These are phyloP conservation scores for Myxozyma neotropica DNA, from an alignment of 805 yeast genomes.

Conservation along the genomic window DNA sequence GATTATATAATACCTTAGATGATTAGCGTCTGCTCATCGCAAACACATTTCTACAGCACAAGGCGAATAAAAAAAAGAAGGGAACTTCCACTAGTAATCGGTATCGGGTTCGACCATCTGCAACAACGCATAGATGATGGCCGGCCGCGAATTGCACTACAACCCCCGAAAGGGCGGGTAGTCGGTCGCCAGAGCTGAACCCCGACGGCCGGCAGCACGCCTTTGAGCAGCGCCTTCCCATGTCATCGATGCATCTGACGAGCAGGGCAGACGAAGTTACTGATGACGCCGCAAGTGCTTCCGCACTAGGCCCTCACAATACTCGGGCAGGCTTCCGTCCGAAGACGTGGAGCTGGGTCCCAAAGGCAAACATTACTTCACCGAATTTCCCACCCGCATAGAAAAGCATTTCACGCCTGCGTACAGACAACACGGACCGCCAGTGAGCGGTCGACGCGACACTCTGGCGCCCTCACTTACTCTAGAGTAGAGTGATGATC, in stretches of 20 bases:
- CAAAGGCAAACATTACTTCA: slow-evolving; percentile 20
- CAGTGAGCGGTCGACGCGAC: no score
- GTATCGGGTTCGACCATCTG: slow-evolving; percentile 33
- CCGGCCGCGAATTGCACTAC: slow-evolving; percentile 35
- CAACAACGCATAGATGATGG: background rate
- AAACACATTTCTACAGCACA: no score
- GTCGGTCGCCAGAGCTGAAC: background rate
- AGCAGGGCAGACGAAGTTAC: slow-evolving; percentile 11
- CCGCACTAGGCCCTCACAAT: slow-evolving; percentile 34
- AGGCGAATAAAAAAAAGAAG: slow-evolving; percentile 1
- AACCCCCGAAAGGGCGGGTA: background rate
- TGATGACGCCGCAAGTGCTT: slow-evolving; percentile 31
- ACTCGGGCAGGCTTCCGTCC: slow-evolving; percentile 24
- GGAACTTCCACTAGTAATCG: slow-evolving; percentile 31
- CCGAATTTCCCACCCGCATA: slow-evolving; percentile 37
- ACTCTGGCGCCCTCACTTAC: no score
- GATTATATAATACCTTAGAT: background rate
- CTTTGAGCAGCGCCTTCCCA: slow-evolving; percentile 5
- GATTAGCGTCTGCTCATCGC: no score
- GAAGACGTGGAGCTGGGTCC: background rate
- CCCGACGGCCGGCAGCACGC: no score
- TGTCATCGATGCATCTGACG: background rate
- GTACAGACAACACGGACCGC: background rate
- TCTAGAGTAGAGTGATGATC: no score
- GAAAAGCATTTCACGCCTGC: slow-evolving; percentile 8